These are phyloP conservation scores for Tetrapyrgos nigripes DNA, from an alignment of 1,284 basidiomycete genomes.

Conservation along the genomic window DNA sequence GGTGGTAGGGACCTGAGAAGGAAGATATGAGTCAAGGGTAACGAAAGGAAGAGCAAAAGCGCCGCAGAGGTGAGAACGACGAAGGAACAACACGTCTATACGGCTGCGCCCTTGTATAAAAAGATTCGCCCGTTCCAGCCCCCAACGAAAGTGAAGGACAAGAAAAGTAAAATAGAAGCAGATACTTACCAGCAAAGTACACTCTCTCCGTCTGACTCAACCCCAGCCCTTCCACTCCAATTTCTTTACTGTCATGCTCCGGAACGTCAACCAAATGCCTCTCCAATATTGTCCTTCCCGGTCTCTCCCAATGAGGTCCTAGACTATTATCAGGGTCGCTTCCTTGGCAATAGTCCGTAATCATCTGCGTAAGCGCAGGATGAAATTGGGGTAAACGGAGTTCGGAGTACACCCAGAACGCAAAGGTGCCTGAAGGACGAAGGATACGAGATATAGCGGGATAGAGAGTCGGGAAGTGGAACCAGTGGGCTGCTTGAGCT, in stretches of 20 bases:
- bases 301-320: conserved; percentile 82
- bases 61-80: background rate
- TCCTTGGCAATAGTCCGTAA: conserved; percentile 68
- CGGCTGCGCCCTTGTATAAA: background rate
- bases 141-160: conserved; percentile 6
- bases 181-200: conserved; percentile 59
- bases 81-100: background rate
- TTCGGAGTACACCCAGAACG: conserved; percentile 87
- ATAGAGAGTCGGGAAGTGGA: conserved; percentile 79
- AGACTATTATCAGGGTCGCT: conserved; percentile 58
- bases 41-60: background rate
- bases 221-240: background rate
- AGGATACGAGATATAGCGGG: conserved; percentile 70
- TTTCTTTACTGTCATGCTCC: conserved; percentile 48
- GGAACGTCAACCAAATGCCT: conserved; percentile 74
- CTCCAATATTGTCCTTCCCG: conserved; percentile 80
- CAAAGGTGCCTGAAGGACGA: conserved; percentile 71
- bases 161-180: background rate
- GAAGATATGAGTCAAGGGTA: conserved; percentile 2
- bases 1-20: conserved; percentile 35
- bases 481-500: conserved; percentile 92
- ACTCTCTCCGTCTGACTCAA: conserved; percentile 53
- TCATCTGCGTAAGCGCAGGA: conserved; percentile 64
- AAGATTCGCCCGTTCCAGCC: background rate
- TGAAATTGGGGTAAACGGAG: conserved; percentile 66